These are phyloP conservation scores for Pyrenochaeta sp. DNA, from an alignment of 2,329 filamentous ascomycete species.

Conservation along the genomic window DNA sequence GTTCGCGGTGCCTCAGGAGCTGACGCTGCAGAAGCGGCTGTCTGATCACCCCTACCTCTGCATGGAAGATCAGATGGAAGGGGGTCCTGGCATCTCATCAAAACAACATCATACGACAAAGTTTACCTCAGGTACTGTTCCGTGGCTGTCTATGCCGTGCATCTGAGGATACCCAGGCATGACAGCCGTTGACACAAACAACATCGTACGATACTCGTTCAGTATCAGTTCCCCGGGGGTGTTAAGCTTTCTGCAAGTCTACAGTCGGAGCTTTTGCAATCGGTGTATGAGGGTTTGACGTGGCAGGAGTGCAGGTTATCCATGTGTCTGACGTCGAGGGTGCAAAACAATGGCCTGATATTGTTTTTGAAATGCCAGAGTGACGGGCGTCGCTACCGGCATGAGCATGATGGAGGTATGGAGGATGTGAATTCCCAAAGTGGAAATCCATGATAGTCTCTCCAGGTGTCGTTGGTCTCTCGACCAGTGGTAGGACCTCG, in stretches of 20 bases:
- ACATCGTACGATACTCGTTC: constrained; percentile 41
- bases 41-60: constrained; percentile 14
- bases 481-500: not conserved
- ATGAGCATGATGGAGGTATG: not conserved
- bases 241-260: constrained; percentile 20
- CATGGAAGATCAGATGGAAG: constrained; percentile 21
- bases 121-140: constrained; percentile 40
- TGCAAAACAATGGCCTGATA: constrained; percentile 43
- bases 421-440: constrained; percentile 8
- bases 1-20: constrained; percentile 39
- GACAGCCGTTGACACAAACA: constrained; percentile 38
- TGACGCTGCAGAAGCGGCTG: constrained; percentile 4
- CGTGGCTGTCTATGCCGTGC: constrained; percentile 21
- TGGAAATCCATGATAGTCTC: constrained; percentile 17
- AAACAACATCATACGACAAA: constrained; percentile 48
- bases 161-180: constrained; percentile 12
- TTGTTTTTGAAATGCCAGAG: constrained; percentile 29
- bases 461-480: too few relatives aligned
- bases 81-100: constrained; percentile 20
- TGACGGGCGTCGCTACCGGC: constrained; percentile 5
- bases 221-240: constrained; percentile 26
- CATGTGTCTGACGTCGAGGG: constrained; percentile 4
- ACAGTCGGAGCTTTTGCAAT: constrained; percentile 10
- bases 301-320: constrained; percentile 7
- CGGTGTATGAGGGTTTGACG: not conserved